Conservation (phyloP, 2,329 filamentous ascomycete species). For the Monosporascus sp. region DNA sequence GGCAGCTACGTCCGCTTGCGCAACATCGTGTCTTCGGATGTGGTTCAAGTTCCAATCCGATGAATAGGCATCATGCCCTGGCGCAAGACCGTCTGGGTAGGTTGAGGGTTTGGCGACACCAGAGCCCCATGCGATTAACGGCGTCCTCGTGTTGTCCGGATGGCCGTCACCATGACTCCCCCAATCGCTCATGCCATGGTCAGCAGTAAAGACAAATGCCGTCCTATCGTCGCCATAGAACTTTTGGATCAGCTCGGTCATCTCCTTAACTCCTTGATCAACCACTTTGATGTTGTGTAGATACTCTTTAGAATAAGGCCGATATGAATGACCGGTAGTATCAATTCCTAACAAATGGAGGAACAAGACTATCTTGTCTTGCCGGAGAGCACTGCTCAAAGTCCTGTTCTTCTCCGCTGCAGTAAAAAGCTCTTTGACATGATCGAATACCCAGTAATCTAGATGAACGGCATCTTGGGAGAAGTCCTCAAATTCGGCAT, state of each 20-base stretch:
- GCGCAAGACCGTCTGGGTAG: constrained; percentile 49
- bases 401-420: constrained; percentile 73
- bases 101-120: constrained; percentile 73
- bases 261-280: constrained; percentile 81
- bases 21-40: constrained; percentile 82
- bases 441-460: constrained; percentile 94
- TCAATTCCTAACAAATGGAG: constrained; percentile 89
- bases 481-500: constrained; percentile 82
- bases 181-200: constrained; percentile 99
- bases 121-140: constrained; percentile 88
- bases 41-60: constrained; percentile 80
- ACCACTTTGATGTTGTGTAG: constrained; percentile 91
- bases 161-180: constrained; percentile 98
- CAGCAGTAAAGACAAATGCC: constrained; percentile 93
- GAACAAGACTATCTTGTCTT: constrained; percentile 93
- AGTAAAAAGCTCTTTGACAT: constrained; percentile 79
- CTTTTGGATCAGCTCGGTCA: constrained; percentile 71
- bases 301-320: constrained; percentile 94
- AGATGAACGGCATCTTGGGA: constrained; percentile 74
- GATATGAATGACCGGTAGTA: constrained; percentile 77
- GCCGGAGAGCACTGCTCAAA: constrained; percentile 62
- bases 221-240: constrained; percentile 86
- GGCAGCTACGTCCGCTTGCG: constrained; percentile 88
- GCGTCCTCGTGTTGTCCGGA: constrained; percentile 93
- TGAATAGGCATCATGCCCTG: constrained; percentile 88